Base-by-base conservation (phyloP, 1,284 basidiomycete species). In the Somion occarium region DNA sequence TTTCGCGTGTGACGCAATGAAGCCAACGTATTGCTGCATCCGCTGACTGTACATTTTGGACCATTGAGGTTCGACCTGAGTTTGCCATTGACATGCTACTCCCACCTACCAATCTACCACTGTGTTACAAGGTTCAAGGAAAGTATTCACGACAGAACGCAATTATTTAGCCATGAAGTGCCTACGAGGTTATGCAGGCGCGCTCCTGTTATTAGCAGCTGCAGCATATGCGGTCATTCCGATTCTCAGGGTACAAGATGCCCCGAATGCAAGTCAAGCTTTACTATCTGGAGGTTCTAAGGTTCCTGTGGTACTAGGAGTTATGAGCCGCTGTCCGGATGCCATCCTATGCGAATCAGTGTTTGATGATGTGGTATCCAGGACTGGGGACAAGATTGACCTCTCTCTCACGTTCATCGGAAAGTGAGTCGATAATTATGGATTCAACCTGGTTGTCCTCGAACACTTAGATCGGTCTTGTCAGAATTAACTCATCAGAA, bases 251-350 rank as follows among this genome's bases (percentile, higher is more conserved):
- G 11, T 22, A 13, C 42, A 43, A 23, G 20, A 43, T 3, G 22
- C 42, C 3, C 42, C 9, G 24, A n/a, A n/a, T n/a, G n/a, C n/a
- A n/a, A n/a, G n/a, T n/a, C 42, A 23, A 43, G 4, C 4, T 24
- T 3, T 24, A 43, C 42, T 23, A 23, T 43, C 23, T 23, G 7
- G 24, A 43, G 15, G 13, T 9, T 64, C 73, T 59, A 82, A 79
- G 68, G 85, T 76, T 1, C 73, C 74, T 11, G 68, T 76, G 11
- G 61, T 74, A 38, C 71, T 91, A 20, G 88, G 85, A 20, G 87
- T 91, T 38, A 90, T 89, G 87, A 86, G 84, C 58, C 78, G 76
- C 43, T 89, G 88, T 63, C 86, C 87, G 1, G 89, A 91, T 56
- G 88, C 88, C 3, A 63, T 90, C 22, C 61, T 85, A 15, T 94